Evolutionary conservation across 2,329 filamentous ascomycete genomes (phyloP).

Genomic region (Macrophomina pseudophaseolina): DNA sequence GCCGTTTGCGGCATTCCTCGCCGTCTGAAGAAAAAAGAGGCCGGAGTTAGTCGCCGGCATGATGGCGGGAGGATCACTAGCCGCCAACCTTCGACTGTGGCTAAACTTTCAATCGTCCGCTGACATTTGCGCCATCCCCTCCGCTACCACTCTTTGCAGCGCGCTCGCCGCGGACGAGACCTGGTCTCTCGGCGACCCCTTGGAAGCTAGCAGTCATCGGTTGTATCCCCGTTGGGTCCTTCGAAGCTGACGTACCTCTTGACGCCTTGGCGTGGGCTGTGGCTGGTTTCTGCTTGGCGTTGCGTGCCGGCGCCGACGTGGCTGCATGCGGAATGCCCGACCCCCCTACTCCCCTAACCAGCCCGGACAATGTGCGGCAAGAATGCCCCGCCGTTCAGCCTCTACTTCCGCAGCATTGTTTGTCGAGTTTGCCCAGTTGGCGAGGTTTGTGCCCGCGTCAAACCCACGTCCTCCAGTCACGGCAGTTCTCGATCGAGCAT

Average conservation of each 20-base stretch:
- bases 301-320: slow-evolving; percentile 5
- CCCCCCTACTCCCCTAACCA: slow-evolving; percentile 7
- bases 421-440: slow-evolving; percentile 32
- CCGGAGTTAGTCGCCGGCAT: slow-evolving; percentile 21
- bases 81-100: slow-evolving; percentile 16
- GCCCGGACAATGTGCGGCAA: slow-evolving; percentile 23
- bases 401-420: slow-evolving; percentile 24
- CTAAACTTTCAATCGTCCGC: slow-evolving; percentile 16
- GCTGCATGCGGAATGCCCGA: slow-evolving; percentile 27
- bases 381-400: slow-evolving; percentile 25
- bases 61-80: slow-evolving; percentile 21
- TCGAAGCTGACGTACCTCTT: slow-evolving; percentile 4
- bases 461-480: slow-evolving; percentile 30
- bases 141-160: slow-evolving; percentile 6
- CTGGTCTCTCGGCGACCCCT: slow-evolving; percentile 18
- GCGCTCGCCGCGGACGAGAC: slow-evolving; percentile 12
- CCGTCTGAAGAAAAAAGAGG: slow-evolving; percentile 25
- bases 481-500: slow-evolving; percentile 37
- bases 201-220: background rate
- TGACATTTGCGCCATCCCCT: slow-evolving; percentile 14
- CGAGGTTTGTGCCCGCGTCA: slow-evolving; percentile 33
- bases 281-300: slow-evolving; percentile 24
- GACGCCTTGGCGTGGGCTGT: slow-evolving; percentile 14
- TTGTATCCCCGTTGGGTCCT: background rate
- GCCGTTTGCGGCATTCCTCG: slow-evolving; percentile 27